Evolutionary conservation across 129 eudicot species (phyloP).

Genomic region (Tagetes patula): DNA sequence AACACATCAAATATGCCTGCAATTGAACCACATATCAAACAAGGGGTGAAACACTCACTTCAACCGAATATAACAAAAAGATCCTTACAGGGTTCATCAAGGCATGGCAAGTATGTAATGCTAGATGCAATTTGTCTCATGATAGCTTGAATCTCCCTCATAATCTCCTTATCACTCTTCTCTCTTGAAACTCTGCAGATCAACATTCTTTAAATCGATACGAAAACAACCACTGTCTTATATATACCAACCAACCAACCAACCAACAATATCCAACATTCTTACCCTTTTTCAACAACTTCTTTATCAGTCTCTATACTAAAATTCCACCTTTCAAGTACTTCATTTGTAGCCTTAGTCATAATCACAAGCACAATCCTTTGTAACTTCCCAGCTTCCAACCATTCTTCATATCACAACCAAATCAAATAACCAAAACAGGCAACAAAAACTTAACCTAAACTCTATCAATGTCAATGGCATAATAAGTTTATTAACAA

Average conservation of each 20-base stretch:
- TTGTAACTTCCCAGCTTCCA: conserved; percentile 89
- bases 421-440: conserved; percentile 1
- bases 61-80: neutral
- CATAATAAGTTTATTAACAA: neutral
- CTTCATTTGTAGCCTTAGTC: conserved; percentile 83
- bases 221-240: neutral
- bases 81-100: conserved; percentile 86
- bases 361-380: conserved; percentile 90
- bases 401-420: conserved; percentile 63
- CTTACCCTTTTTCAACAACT: conserved; percentile 88
- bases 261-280: too few relatives aligned
- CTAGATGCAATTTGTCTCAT: conserved; percentile 98
- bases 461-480: neutral
- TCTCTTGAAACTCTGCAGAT: conserved; percentile 66
- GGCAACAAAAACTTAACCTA: neutral
- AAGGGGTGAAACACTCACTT: neutral
- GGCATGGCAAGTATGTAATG: conserved; percentile 91
- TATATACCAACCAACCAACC: too few relatives aligned
- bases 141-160: conserved; percentile 98
- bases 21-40: conserved; percentile 14
- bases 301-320: conserved; percentile 81
- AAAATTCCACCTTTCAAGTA: conserved; percentile 96
- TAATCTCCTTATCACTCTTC: conserved; percentile 93
- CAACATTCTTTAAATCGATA: conserved; percentile 23
- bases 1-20: conserved; percentile 93